These are phyloP conservation scores for Leptographium lundbergii DNA, from an alignment of 2,329 filamentous ascomycete species.

Conservation along the genomic window DNA sequence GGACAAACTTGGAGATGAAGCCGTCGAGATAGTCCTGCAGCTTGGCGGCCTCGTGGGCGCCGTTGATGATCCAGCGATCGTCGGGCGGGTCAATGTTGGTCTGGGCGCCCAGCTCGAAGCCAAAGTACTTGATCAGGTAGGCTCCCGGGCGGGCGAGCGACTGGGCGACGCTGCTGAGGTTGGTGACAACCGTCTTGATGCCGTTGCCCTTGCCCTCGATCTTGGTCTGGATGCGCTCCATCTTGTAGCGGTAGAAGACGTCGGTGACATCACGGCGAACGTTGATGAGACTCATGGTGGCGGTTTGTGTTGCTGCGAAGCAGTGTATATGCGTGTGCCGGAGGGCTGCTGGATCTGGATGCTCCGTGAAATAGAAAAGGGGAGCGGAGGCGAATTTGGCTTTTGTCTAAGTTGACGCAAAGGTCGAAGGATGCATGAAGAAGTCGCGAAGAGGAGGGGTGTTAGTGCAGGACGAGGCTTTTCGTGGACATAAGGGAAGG, in stretches of 20 bases:
- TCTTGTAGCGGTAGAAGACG: slow-evolving; percentile 99
- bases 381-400: not conserved
- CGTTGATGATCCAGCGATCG: slow-evolving; percentile 99
- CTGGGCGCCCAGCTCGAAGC: slow-evolving; percentile 95
- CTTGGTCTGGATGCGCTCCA: slow-evolving; percentile 97
- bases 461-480: slow-evolving; percentile 43
- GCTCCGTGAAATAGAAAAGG: not conserved
- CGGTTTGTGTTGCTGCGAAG: slow-evolving; percentile 23
- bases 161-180: slow-evolving; percentile 83
- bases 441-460: slow-evolving; percentile 22
- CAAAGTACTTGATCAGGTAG: slow-evolving; percentile 99
- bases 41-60: slow-evolving; percentile 87
- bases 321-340: not conserved
- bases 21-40: slow-evolving; percentile 96
- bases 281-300: slow-evolving; percentile 93
- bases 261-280: slow-evolving; percentile 97
- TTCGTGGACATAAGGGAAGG: slow-evolving; percentile 43
- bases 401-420: not conserved
- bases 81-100: slow-evolving; percentile 96
- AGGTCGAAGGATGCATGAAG: slow-evolving; percentile 3
- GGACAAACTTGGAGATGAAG: slow-evolving; percentile 97
- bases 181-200: slow-evolving; percentile 97
- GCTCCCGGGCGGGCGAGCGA: slow-evolving; percentile 84
- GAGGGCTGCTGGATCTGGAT: not conserved
- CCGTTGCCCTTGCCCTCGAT: slow-evolving; percentile 99